Base-by-base conservation (phyloP, 129 eudicot genomes). In the Chrysanthemum lavandulifolium region DNA sequence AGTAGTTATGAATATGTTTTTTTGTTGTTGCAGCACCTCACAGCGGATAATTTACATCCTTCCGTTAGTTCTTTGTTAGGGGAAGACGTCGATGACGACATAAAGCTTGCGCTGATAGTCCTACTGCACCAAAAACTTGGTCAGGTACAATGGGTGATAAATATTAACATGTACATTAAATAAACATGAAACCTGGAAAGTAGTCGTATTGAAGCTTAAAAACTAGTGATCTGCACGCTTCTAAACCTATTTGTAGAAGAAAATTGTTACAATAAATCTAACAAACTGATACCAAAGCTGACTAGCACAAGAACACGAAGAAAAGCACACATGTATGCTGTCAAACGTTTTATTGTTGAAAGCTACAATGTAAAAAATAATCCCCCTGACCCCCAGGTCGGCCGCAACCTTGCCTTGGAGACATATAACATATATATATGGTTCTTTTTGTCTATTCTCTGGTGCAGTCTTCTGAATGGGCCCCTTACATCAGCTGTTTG, bases 31-130 rank as follows among this genome's bases (percentile, higher is more conserved):
- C 88, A 90, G 96, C 98, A 92, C 70, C 72, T 92, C 51, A 79
- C 90, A 0, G 90, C 96, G 0, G 98, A 89, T 78, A 87, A 89
- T 81, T 82, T 89, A 36, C 88, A 73, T 54, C 85, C 84, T 4
- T 78, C 81, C 6, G 64, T 89, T 21, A 77, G 66, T 76, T 82
- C 82, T 23, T 81, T 78, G 71, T 60, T 92, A 40, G 84, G 84
- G 71, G 76, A 85, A 62, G 79, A 85, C 40, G 82, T 87, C 12
- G 71, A 86, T 50, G 31, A 78, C 81, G 74, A 79, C 66, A 84
- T 88, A 13, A 92, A 89, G 81, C 92, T 92, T 80, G 96, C 96
- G 60, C 9, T 87, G 50, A 81, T 87, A 71, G 82, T 92, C 79
- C 76, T 92, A 65, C 49, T 71, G 61, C 92, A 92, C 82, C 91